These are phyloP conservation scores for Comarum palustre DNA, from an alignment of 306 rosid species.

Conservation along the genomic window DNA sequence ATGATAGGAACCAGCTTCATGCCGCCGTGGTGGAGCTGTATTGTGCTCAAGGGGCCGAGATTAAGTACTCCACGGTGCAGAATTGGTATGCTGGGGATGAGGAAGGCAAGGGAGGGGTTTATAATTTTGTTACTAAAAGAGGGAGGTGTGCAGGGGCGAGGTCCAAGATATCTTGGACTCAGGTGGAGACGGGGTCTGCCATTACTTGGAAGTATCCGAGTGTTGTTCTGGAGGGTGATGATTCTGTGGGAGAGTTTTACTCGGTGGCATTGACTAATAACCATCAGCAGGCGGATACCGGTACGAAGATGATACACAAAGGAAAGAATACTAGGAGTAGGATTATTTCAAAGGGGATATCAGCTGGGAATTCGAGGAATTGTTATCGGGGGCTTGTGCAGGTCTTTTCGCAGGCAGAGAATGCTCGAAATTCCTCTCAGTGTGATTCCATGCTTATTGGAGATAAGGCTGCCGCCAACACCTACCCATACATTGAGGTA, in stretches of 20 bases:
- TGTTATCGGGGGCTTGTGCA: conserved; percentile 92
- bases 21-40: conserved; percentile 89
- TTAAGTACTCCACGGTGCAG: conserved; percentile 93
- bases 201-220: conserved; percentile 96
- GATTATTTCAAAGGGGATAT: conserved; percentile 90
- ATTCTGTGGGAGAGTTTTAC: conserved; percentile 81
- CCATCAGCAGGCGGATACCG: conserved; percentile 86
- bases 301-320: conserved; percentile 94
- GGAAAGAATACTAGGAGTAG: conserved; percentile 88
- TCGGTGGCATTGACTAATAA: conserved; percentile 90
- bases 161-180: conserved; percentile 89
- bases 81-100: conserved; percentile 95
- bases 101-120: conserved; percentile 75
- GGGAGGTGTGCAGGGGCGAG: conserved; percentile 75
- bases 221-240: conserved; percentile 92
- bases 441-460: conserved; percentile 98
- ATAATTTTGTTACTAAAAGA: conserved; percentile 81
- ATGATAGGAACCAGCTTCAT: conserved; percentile 85
- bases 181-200: conserved; percentile 90
- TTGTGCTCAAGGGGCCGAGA: conserved; percentile 71
- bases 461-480: conserved; percentile 84
- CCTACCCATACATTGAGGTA: conserved; percentile 92
- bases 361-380: conserved; percentile 79
- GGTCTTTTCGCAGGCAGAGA: conserved; percentile 77
- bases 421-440: conserved; percentile 82